Conservation (phyloP, 1,284 basidiomycete genomes). For the Farysia itapuensis region DNA sequence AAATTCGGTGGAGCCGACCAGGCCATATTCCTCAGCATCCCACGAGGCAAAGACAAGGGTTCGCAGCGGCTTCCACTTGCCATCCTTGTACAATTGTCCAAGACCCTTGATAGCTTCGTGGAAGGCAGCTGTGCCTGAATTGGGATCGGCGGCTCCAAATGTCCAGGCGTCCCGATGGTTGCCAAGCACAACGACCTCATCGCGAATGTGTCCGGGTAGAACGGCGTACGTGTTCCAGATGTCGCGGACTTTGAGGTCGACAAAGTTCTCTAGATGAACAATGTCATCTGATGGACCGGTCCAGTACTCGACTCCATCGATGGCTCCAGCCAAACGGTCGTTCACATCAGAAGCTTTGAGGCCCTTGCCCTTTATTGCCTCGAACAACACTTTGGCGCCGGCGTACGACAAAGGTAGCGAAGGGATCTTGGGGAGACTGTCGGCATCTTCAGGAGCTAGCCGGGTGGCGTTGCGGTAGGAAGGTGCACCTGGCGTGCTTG, state of each 20-base stretch:
- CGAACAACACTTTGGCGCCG: conserved; percentile 63
- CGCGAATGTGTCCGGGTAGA: conserved; percentile 82
- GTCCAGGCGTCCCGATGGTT: conserved; percentile 59
- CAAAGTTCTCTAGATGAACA: conserved; percentile 39
- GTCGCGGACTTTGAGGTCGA: conserved; percentile 40
- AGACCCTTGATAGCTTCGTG: conserved; percentile 82
- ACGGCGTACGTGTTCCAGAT: conserved; percentile 80
- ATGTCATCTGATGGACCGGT: conserved; percentile 60
- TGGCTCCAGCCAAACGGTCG: conserved; percentile 62
- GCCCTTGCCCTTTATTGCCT: conserved; percentile 61
- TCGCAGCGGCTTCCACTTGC: conserved; percentile 82
- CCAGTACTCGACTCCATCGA: conserved; percentile 64
- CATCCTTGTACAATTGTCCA: conserved; percentile 70
- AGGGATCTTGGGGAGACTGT: conserved; percentile 78
- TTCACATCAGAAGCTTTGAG: conserved; percentile 67
- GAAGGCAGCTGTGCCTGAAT: conserved; percentile 81
- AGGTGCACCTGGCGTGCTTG: conserved; percentile 82
- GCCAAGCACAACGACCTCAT: conserved; percentile 80
- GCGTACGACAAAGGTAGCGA: conserved; percentile 68
- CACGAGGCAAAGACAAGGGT: conserved; percentile 86
- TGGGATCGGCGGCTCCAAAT: conserved; percentile 74
- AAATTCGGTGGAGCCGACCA: conserved; percentile 84
- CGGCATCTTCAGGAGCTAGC: conserved; percentile 63
- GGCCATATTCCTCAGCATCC: conserved; percentile 91
- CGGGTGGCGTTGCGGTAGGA: conserved; percentile 81